These are phyloP conservation scores for Beauveria australis DNA, from an alignment of 2,329 filamentous ascomycete species.

Conservation along the genomic window DNA sequence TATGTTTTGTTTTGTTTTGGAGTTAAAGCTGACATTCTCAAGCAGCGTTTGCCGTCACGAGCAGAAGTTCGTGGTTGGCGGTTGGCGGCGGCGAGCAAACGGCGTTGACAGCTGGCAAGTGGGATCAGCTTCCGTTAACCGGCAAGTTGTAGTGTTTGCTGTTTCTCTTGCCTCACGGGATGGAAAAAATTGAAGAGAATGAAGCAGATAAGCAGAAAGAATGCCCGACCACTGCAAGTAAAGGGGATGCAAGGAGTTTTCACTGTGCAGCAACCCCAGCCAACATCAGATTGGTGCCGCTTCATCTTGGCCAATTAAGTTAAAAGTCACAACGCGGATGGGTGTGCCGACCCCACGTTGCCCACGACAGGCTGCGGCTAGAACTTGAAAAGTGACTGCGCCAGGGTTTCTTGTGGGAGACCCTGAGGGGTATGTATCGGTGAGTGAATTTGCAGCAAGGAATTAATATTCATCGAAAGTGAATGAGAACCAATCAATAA, in stretches of 20 bases:
- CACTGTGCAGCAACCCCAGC: not conserved
- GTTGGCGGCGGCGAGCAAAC: not conserved
- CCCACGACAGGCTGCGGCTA: no score
- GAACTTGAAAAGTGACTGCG: not conserved
- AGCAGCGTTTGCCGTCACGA: not conserved
- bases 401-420: not conserved
- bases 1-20: not conserved
- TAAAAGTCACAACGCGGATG: not conserved
- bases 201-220: not conserved
- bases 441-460: not conserved
- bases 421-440: no score
- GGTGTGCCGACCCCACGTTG: not conserved
- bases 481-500: not conserved
- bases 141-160: not conserved
- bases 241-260: not conserved
- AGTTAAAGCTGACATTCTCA: not conserved
- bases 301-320: not conserved
- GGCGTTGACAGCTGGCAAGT: not conserved
- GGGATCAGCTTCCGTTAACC: not conserved
- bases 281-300: not conserved
- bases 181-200: not conserved
- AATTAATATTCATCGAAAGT: not conserved
- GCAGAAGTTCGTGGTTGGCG: not conserved
- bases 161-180: not conserved
- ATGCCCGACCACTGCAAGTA: not conserved